These are phyloP conservation scores for Senna tora DNA, from an alignment of 306 rosid species.

Conservation along the genomic window DNA sequence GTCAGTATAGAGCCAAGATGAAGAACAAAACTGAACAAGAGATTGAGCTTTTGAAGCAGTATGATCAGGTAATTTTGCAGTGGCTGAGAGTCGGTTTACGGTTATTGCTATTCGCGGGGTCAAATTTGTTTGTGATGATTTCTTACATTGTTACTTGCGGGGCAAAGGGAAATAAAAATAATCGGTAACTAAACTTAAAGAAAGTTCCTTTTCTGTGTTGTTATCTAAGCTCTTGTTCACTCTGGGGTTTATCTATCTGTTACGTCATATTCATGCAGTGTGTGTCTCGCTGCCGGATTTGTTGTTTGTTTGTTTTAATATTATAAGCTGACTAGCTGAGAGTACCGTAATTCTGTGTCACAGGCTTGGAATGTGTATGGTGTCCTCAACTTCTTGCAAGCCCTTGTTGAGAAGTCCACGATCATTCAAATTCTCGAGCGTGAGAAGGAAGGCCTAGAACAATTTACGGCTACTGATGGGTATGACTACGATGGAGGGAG, in stretches of 20 bases:
- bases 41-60: constrained; percentile 73
- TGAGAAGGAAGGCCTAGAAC: constrained; percentile 90
- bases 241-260: not conserved
- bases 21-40: constrained; percentile 88
- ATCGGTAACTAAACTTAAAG: not conserved
- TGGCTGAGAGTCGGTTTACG: not conserved
- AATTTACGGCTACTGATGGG: constrained; percentile 87
- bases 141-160: not conserved
- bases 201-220: not conserved
- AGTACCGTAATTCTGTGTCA: not conserved
- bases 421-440: constrained; percentile 87
- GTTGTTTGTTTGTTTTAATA: not conserved
- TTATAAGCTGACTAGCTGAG: not conserved
- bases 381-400: constrained; percentile 90
- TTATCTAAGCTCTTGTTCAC: not conserved
- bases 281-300: not conserved
- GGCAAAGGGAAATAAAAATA: constrained; percentile 2
- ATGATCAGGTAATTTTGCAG: constrained; percentile 62
- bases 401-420: constrained; percentile 85
- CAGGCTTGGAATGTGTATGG: constrained; percentile 99
- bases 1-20: constrained; percentile 93
- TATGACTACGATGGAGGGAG: constrained; percentile 92
- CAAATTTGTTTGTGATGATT: no score
- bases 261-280: not conserved
- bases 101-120: not conserved